Percentiles rank a stretch among this genome's conserved stretches.
Evolutionary conservation across 768 basidiomycete genomes (phyloP).

Genomic region (Cystoderma amianthinum): DNA sequence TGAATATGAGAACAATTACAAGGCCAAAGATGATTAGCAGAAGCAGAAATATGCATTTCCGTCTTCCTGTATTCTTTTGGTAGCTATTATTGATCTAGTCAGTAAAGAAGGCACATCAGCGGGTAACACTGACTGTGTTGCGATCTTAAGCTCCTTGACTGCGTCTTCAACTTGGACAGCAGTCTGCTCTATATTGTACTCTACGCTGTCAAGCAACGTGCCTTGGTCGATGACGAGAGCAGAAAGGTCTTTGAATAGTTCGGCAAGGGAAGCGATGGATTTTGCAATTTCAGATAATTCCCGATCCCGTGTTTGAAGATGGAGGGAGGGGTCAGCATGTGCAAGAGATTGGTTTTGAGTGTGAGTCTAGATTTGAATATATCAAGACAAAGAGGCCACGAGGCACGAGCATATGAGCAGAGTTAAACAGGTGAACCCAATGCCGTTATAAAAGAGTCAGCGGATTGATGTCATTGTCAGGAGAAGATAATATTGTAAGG

Average conservation of each 20-base stretch:
- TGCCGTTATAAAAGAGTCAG: too few relatives aligned
- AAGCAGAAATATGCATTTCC: conserved; percentile 91
- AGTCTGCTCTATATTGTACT: conserved; percentile 96
- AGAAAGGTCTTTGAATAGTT: conserved; percentile 93
- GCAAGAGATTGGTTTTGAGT: conserved; percentile 29
- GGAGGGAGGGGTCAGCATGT: conserved; percentile 32
- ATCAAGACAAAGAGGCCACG: neutral
- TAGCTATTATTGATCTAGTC: conserved; percentile 43
- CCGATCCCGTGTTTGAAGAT: conserved; percentile 41
- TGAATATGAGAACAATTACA: conserved; percentile 86
- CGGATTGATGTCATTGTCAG: neutral
- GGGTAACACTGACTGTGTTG: conserved; percentile 56
- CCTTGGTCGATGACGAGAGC: conserved; percentile 96
- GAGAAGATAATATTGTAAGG: neutral
- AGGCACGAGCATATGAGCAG: neutral
- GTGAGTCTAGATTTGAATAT: conserved; percentile 2
- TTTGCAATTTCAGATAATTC: conserved; percentile 89
- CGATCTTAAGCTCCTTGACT: conserved; percentile 75
- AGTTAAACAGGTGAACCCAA: neutral
- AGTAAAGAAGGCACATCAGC: conserved; percentile 4
- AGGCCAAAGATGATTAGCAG: conserved; percentile 85
- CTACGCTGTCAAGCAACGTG: conserved; percentile 91
- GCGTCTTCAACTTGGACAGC: conserved; percentile 77
- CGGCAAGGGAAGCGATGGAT: conserved; percentile 86
- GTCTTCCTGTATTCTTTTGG: conserved; percentile 88